These are phyloP conservation scores for Fusarium multiceps DNA, from an alignment of 2,329 filamentous ascomycete genomes.

Conservation along the genomic window DNA sequence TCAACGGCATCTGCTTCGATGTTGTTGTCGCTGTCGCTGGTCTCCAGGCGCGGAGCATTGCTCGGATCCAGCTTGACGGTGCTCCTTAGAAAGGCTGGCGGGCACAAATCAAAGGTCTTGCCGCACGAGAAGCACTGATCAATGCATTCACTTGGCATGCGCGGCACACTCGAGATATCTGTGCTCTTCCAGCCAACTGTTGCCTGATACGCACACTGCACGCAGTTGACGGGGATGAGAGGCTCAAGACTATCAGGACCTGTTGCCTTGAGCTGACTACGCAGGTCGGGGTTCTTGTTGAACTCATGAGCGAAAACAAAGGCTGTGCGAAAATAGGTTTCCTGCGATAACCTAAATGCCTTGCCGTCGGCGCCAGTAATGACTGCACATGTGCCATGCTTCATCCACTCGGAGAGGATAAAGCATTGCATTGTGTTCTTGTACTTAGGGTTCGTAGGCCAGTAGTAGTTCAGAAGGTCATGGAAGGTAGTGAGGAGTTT, in stretches of 20 bases:
- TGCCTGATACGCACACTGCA: background rate
- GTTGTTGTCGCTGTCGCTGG: background rate
- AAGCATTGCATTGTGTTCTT: constrained; percentile 10
- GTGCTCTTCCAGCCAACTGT: background rate
- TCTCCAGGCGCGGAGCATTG: background rate
- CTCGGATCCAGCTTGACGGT: background rate
- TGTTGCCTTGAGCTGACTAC: background rate
- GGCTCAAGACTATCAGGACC: background rate
- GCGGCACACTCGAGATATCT: background rate
- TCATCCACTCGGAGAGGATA: constrained; percentile 6
- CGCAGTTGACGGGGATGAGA: background rate
- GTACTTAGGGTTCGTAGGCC: background rate
- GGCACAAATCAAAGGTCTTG: background rate
- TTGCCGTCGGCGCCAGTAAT: background rate
- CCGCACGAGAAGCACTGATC: constrained; percentile 2
- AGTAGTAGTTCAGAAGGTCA: background rate
- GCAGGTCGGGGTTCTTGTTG: background rate
- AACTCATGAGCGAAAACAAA: constrained; percentile 5
- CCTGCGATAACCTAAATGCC: background rate
- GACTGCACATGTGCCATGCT: constrained; percentile 6
- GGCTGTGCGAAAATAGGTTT: background rate
- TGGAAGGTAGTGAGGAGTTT: background rate
- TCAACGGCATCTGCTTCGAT: background rate
- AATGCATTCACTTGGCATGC: background rate
- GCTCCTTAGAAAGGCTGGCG: background rate